A percentile compares a stretch with the other conserved stretches of the same genome.
Conservation (phyloP, 805 yeast species). For the Saccharomycopsis fibuligera region DNA sequence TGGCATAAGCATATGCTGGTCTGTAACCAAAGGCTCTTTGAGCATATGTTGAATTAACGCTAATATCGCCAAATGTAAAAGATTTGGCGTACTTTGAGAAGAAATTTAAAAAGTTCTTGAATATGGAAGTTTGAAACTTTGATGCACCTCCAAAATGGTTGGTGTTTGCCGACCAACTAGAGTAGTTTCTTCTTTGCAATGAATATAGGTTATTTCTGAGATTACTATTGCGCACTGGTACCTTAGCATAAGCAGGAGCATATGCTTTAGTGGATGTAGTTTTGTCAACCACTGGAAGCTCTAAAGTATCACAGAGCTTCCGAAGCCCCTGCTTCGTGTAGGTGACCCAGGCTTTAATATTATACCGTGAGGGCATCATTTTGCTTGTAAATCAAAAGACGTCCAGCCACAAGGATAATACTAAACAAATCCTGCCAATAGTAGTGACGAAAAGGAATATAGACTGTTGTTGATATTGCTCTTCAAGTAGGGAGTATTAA, state of each 20-base stretch:
- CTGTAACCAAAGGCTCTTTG: not conserved
- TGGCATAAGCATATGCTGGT: not conserved
- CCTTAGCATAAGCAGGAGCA: not conserved
- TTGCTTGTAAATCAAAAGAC: too few relatives aligned
- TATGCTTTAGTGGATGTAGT: not conserved
- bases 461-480: too few relatives aligned
- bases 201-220: not conserved
- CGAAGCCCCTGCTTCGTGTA: not conserved
- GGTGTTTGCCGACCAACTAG: too few relatives aligned
- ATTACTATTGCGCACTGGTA: not conserved
- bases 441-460: too few relatives aligned
- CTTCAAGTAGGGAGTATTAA: too few relatives aligned
- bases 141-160: not conserved
- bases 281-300: not conserved
- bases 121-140: not conserved
- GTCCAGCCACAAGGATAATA: too few relatives aligned
- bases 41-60: not conserved
- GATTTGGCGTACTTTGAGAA: not conserved
- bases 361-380: not conserved
- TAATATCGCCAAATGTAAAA: not conserved
- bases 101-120: not conserved
- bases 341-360: constrained; percentile 4
- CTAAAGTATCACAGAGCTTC: not conserved
- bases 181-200: not conserved
- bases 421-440: too few relatives aligned